A percentile compares a stretch with the other conserved stretches of the same genome.
phyloP scores from a whole-genome alignment of 139 green algal species.

The Nannochloris sp. region DNA sequence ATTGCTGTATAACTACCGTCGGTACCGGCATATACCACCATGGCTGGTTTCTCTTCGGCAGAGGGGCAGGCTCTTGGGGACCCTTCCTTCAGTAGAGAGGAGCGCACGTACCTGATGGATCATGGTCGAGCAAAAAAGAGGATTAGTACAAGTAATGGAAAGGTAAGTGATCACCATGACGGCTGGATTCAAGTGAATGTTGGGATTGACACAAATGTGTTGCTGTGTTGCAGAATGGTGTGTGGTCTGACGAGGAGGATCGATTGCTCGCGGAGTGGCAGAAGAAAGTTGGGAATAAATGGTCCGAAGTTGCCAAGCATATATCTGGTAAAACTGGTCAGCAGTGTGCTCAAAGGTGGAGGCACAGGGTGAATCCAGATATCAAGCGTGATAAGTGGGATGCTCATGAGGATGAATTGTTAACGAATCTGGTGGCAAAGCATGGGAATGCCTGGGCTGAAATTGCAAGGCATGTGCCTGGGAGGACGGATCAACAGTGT shows the following conservation, averaged over 20 bases:
- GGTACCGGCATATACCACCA: too few species aligned
- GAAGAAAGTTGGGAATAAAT: constrained; percentile 41
- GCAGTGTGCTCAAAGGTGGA: constrained; percentile 80
- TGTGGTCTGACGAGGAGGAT: constrained; percentile 56
- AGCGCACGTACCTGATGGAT: too few species aligned
- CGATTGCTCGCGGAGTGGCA: constrained; percentile 54
- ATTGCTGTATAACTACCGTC: too few species aligned
- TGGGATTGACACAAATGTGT: too few species aligned
- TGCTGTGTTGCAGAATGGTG: constrained; percentile 11
- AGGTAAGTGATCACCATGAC: too few species aligned
- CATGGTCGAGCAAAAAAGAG: too few species aligned
- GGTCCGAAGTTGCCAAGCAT: constrained; percentile 60
- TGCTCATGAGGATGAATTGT: constrained; percentile 47
- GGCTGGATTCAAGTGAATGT: too few species aligned
- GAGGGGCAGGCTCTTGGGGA: too few species aligned
- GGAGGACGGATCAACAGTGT: constrained; percentile 82
- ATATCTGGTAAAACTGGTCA: constrained; percentile 71
- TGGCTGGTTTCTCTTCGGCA: too few species aligned
- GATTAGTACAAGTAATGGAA: too few species aligned
- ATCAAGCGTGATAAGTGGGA: constrained; percentile 73
- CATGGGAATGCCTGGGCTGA: constrained; percentile 60
- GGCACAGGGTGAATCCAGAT: constrained; percentile 80
- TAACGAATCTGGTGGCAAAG: constrained; percentile 45
- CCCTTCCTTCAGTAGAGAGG: too few species aligned
- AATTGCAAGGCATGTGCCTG: constrained; percentile 51